Evolutionary conservation across 2,329 filamentous ascomycete species (phyloP).

Genomic region (Aspergillus puulaauensis): DNA sequence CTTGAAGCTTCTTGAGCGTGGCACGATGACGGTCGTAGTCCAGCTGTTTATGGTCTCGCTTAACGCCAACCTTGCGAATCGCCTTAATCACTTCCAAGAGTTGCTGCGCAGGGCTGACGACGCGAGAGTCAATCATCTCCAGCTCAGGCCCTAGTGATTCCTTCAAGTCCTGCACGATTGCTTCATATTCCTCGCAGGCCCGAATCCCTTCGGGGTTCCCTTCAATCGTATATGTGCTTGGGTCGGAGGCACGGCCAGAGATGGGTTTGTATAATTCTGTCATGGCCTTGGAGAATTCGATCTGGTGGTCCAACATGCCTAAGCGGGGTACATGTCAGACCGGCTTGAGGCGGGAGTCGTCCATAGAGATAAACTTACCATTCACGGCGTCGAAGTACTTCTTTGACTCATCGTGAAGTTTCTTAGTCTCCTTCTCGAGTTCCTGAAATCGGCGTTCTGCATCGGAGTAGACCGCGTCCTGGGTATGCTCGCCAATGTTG

Average conservation of each 20-base stretch:
- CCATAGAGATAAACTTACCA: slow-evolving; percentile 45
- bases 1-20: slow-evolving; percentile 87
- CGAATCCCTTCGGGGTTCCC: slow-evolving; percentile 90
- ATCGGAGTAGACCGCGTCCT: slow-evolving; percentile 92
- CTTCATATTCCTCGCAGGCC: slow-evolving; percentile 95
- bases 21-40: slow-evolving; percentile 89
- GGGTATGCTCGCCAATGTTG: slow-evolving; percentile 93
- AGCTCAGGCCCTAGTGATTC: slow-evolving; percentile 86
- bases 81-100: slow-evolving; percentile 92
- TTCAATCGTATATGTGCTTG: slow-evolving; percentile 74
- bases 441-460: slow-evolving; percentile 92
- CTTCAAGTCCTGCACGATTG: slow-evolving; percentile 84
- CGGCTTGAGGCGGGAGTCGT: neutral
- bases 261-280: slow-evolving; percentile 98
- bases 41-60: slow-evolving; percentile 95
- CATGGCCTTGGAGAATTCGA: slow-evolving; percentile 95
- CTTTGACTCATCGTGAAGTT: slow-evolving; percentile 91
- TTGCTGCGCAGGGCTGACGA: slow-evolving; percentile 91
- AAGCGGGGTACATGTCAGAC: slow-evolving; percentile 4
- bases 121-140: slow-evolving; percentile 92
- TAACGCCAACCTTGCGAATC: slow-evolving; percentile 81
- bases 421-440: slow-evolving; percentile 93
- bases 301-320: slow-evolving; percentile 95
- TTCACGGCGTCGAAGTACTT: slow-evolving; percentile 99
- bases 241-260: slow-evolving; percentile 91